Percentiles rank a stretch among this genome's conserved stretches.
phyloP scores from a whole-genome alignment of 805 yeast genomes.

The Cyberlindnera samutprakarnensis region DNA sequence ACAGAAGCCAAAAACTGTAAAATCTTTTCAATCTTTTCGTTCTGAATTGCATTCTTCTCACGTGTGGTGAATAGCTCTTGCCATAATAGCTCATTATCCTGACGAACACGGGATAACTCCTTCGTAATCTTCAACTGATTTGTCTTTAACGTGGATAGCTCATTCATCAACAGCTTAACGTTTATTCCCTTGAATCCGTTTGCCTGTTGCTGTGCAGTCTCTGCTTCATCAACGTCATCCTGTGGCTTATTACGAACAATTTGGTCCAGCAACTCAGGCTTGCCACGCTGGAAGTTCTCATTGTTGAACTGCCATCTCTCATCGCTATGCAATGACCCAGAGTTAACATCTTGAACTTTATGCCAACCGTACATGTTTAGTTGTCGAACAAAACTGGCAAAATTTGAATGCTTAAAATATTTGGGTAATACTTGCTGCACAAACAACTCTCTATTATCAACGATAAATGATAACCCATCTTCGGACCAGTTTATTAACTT shows the following conservation, averaged over 20 bases:
- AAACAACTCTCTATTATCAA: conserved; percentile 72
- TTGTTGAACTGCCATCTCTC: conserved; percentile 88
- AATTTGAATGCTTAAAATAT: conserved; percentile 91
- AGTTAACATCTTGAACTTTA: conserved; percentile 86
- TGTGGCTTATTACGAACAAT: conserved; percentile 68
- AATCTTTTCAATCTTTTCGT: conserved; percentile 82
- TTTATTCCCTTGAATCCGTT: conserved; percentile 6
- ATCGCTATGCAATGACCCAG: conserved; percentile 65
- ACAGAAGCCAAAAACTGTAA: conserved; percentile 80
- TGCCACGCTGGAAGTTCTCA: conserved; percentile 65
- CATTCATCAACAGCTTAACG: conserved; percentile 35
- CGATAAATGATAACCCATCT: conserved; percentile 82
- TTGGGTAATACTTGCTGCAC: conserved; percentile 81
- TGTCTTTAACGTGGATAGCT: conserved; percentile 44
- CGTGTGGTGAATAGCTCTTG: conserved; percentile 76
- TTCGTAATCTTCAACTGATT: conserved; percentile 79
- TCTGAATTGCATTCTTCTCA: conserved; percentile 79
- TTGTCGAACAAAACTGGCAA: conserved; percentile 93
- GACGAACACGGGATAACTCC: conserved; percentile 73
- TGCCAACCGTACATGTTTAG: conserved; percentile 99
- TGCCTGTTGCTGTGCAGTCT: conserved; percentile 1
- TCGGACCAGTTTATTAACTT: conserved; percentile 76
- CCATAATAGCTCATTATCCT: conserved; percentile 90
- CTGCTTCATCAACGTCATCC: conserved; percentile 11
- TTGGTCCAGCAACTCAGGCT: conserved; percentile 79